Evolutionary conservation across 768 basidiomycete genomes (phyloP), one percentile per base, ranked within the genome.

Genomic region (Lanmaoa rubissima): DNA sequence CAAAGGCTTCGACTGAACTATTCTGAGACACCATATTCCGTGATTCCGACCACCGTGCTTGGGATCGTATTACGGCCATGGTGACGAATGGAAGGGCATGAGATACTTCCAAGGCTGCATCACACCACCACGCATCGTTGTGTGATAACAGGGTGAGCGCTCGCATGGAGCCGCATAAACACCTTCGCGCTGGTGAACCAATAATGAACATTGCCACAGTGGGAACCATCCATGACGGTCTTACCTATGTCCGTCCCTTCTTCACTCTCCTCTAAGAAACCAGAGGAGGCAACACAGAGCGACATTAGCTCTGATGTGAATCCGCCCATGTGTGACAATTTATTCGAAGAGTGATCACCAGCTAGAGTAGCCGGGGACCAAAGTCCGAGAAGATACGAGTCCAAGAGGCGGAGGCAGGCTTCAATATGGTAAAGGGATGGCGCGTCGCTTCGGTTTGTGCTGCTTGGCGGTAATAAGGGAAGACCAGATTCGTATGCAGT

Each of bases 71-170:
- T 38, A 85, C 77, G 11, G 81, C 69, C 40, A 82, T 72, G 58
- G 85, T 56, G 17, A 84, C 62, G 19, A 80, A 78, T 2, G 77
- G 70, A 28, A 88, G 66, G 8, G 80, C 75, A 48, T 69, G 70
- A 3, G 77, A 71, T n/a, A 79, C 74, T 13, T 76, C 70, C 3
- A 83, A 62, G n/a, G 88, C 71, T 41, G 76, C 77, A 32, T 65
- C 59, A 38, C 80, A 81, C 88, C 89, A 92, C 12, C 61, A 61
- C 24, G 72, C 67, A 61, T 85, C 79, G 24, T 79, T 78, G 62
- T 91, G 88, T 0, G 88, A 89, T 9, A 91, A 72, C 48, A 82
- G 87, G 54, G 92, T 84, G 38, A 91, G 79, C 13, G 89, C 81
- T 1, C 88, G 83, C 5, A 92, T 75, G 2, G 78, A 73, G 1